Base-by-base conservation (phyloP, 1,284 basidiomycete species). In the Chiua sp. region DNA sequence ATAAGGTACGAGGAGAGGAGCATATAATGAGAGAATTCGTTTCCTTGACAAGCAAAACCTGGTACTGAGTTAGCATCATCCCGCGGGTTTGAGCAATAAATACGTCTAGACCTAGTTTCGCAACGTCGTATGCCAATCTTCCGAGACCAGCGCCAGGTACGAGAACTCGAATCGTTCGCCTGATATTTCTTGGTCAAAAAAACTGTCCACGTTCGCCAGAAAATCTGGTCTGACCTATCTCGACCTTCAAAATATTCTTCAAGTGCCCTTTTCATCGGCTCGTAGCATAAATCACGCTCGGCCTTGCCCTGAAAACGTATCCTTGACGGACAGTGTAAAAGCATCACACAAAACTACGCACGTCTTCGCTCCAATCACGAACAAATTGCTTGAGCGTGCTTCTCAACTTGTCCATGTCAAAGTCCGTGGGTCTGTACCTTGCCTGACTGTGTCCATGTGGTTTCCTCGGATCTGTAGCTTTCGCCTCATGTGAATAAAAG, bases 1-100 rank as follows among this genome's bases (percentile, higher is more conserved):
- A 96, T 87, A 71, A 91, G 91, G 69, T 88, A 91, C 8, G 93
- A 94, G 2, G 90, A 81, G 2, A 96, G 83, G 12, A 96, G 82
- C 94, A 96, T 97, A 77, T 93, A 95, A 63, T 95, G 92, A 37
- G 92, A 95, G 72, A 96, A 97, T 75, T 98, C 96, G 72, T 97
- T 98, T 12, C 92, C 95, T 75, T 96, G 93, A 59, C 90, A 91
- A 6, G 90, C 77, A 67, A 95, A 96, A 12, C 93, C 94, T 94
- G 67, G 28, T 23, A 23, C 32, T 28, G 12, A 5, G 44, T 58
- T 28, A 64, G 52, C 32, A 52, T 46, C 37, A n/a, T 26, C 16
- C 15, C 15, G 50, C 30, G 22, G 42, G 22, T 22, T 28, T 18
- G 16, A 37, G 50, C 22, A 28, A 56, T 23, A 30, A 37, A 42